A percentile compares a stretch with the other conserved stretches of the same genome.
These are phyloP conservation scores for Nidularia pulvinata DNA, from an alignment of 768 basidiomycete genomes.

Conservation along the genomic window DNA sequence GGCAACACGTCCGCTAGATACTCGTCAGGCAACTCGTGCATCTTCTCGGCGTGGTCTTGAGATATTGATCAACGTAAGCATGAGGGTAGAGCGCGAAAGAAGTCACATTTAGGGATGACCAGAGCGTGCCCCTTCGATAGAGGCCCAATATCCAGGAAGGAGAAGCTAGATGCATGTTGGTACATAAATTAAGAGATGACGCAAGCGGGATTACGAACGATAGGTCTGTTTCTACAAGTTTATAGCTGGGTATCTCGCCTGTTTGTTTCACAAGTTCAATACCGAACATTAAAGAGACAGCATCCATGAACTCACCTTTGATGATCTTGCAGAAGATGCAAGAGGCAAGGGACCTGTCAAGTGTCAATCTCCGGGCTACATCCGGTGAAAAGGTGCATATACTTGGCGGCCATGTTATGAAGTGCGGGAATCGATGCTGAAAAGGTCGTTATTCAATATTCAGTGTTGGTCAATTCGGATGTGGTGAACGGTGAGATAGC, in stretches of 20 bases:
- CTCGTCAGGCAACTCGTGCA: slow-evolving; percentile 89
- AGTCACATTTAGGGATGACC: slow-evolving; percentile 88
- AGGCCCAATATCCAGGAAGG: slow-evolving; percentile 94
- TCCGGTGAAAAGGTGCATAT: slow-evolving; percentile 3
- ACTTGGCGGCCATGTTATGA: slow-evolving; percentile 34
- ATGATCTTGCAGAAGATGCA: slow-evolving; percentile 98
- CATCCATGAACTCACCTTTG: slow-evolving; percentile 52
- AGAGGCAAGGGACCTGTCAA: slow-evolving; percentile 47
- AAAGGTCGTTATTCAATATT: too few relatives aligned
- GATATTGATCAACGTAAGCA: neutral
- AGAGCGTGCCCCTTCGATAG: slow-evolving; percentile 90
- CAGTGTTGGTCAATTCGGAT: too few relatives aligned
- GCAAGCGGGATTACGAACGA: slow-evolving; percentile 44
- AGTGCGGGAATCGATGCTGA: too few relatives aligned
- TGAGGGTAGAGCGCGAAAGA: neutral
- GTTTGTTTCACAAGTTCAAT: slow-evolving; percentile 1
- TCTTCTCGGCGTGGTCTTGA: slow-evolving; percentile 81
- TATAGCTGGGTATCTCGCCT: slow-evolving; percentile 92
- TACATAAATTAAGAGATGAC: neutral
- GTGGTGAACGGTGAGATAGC: too few relatives aligned
- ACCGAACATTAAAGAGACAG: neutral
- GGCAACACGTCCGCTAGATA: slow-evolving; percentile 76
- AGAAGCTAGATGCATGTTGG: slow-evolving; percentile 42
- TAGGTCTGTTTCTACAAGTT: slow-evolving; percentile 75
- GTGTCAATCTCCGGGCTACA: neutral